Conservation (phyloP, 23 red algal genomes). For the Agarophyton chilense region DNA sequence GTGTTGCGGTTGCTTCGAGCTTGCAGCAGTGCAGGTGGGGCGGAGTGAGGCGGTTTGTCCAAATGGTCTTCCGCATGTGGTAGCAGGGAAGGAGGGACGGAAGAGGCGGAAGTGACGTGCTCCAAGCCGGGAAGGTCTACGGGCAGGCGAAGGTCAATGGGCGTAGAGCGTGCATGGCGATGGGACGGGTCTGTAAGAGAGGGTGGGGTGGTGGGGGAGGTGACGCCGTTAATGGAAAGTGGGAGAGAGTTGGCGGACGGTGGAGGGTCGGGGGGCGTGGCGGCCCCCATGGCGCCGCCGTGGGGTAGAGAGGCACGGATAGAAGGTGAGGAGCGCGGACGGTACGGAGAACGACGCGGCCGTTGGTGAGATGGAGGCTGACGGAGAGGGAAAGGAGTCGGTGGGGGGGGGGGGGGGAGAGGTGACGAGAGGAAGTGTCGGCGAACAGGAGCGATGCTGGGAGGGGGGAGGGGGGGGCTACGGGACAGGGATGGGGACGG, state of each 20-base stretch:
- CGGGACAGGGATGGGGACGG: background rate
- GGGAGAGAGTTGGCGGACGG: background rate
- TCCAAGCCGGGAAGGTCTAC: background rate
- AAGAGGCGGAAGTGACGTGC: conserved; percentile 24
- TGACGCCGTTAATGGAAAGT: conserved; percentile 6
- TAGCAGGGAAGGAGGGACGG: background rate
- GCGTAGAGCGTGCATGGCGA: background rate
- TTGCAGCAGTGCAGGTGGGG: conserved; percentile 25
- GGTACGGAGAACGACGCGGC: background rate
- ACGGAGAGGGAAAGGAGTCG: background rate
- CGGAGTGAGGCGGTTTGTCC: conserved; percentile 13
- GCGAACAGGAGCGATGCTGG: too few relatives aligned
- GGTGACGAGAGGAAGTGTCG: too few relatives aligned
- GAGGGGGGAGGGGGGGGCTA: background rate
- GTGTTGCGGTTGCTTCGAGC: conserved; percentile 22
- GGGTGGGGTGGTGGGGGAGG: conserved; percentile 48
- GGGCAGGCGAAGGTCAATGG: background rate
- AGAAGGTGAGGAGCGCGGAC: background rate
- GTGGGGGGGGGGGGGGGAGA: background rate
- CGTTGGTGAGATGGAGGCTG: background rate
- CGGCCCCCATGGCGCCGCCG: conserved; percentile 10
- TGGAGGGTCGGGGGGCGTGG: conserved; percentile 3
- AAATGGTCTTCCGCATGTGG: conserved; percentile 5
- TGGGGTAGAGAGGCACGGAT: too few relatives aligned
- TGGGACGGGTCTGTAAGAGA: background rate